A percentile compares a stretch with the other conserved stretches of the same genome.
Conservation (phyloP, 257 asterid species). For the Hygrophila difformis region DNA sequence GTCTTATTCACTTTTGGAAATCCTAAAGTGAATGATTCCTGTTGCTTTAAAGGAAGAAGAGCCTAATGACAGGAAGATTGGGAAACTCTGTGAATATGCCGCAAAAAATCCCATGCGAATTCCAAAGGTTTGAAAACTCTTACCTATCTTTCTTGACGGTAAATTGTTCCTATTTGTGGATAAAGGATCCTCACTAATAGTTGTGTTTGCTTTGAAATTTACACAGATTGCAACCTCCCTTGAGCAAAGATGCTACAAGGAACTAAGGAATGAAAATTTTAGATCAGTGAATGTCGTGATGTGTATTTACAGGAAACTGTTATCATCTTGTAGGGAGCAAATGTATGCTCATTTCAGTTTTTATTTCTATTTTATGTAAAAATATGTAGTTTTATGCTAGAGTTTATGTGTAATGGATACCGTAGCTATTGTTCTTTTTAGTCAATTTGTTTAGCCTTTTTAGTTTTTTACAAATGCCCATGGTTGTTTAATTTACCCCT, state of each 20-base stretch:
- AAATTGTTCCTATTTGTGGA: neutral
- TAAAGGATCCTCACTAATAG: neutral
- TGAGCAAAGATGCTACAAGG: constrained; percentile 95
- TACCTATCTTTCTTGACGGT: neutral
- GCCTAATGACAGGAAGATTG: constrained; percentile 85
- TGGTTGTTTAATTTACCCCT: too few species aligned
- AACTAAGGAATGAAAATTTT: constrained; percentile 65
- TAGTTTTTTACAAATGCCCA: neutral
- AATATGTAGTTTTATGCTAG: neutral
- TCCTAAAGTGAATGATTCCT: constrained; percentile 6
- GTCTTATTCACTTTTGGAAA: too few species aligned
- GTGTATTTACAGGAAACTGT: constrained; percentile 71
- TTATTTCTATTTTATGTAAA: neutral
- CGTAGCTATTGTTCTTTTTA: neutral
- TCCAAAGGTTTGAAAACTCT: constrained; percentile 56
- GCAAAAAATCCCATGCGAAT: constrained; percentile 87
- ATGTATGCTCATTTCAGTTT: constrained; percentile 43
- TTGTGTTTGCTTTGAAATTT: constrained; percentile 22
- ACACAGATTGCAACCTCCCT: constrained; percentile 77
- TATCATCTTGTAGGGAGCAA: constrained; percentile 81
- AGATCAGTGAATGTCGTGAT: constrained; percentile 61
- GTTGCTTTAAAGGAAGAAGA: constrained; percentile 64
- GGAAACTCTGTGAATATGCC: constrained; percentile 92
- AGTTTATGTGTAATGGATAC: neutral
- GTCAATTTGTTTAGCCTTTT: neutral